Base-by-base conservation (phyloP, 148 eudicot genomes). In the Chenopodium berlandieri region DNA sequence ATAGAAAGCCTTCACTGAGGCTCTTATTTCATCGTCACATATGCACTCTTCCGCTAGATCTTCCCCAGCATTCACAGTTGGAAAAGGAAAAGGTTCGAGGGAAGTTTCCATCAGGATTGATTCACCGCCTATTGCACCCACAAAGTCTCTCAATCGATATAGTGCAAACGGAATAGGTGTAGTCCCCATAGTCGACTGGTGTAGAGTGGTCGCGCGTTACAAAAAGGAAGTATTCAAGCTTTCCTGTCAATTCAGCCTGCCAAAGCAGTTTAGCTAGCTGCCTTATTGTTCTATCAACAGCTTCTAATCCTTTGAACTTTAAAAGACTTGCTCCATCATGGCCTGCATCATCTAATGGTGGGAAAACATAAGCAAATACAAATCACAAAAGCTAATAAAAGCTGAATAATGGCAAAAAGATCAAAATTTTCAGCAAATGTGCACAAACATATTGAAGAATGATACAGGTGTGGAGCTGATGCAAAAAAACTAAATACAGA, bases 171-270 rank as follows among this genome's bases (percentile, higher is more conserved):
- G 99, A 44, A 96, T 98, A 0, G 97, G 95, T 89, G 90, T 95
- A 97, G 88, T 95, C 98, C 1, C 98, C 98, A 60, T 95, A 95
- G 44, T 95, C 99, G n/a, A 95, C 97, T 0, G 99, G 99, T 47
- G 99, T 95, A 65, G 99, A 95, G 85, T 93, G 99, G 81, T 95
- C 99, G 58, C 99, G 97, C 0, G 98, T 94, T 71, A 94, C 91
- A 78, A 97, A 94, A 11, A 96, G 86, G 85, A 75, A 92, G 83
- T 85, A 96, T 63, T 91, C 84, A 66, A 88, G 91, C 11, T 81
- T 84, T n/a, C 98, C 95, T 5, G 85, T 83, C 83, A 91, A 88
- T 86, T 96, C 95, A 0, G 91, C 91, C 86, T 92, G 81, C 99
- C 94, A 91, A 71, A 96, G 94, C 23, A 96, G 91, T 84, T 83